A percentile compares a stretch with the other conserved stretches of the same genome.
phyloP scores from a whole-genome alignment of 208 protist species.

The Leishmania mexicana region DNA sequence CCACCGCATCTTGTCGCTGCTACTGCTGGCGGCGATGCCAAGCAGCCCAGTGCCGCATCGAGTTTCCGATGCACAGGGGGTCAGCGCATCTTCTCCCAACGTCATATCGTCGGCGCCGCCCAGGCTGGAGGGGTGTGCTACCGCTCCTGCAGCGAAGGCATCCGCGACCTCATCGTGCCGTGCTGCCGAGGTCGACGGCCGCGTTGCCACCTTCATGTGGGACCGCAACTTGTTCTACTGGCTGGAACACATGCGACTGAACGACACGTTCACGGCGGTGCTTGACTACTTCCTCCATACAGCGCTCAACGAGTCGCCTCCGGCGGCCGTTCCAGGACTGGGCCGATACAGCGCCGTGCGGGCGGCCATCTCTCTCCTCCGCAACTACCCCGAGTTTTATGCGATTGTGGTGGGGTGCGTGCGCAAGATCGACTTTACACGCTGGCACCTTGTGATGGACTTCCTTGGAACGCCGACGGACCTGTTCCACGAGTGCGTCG shows the following conservation, averaged over 20 bases:
- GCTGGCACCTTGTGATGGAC: slow-evolving; percentile 66
- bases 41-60: slow-evolving; percentile 1
- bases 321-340: slow-evolving; percentile 36
- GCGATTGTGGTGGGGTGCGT: slow-evolving; percentile 66
- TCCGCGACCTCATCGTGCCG: not conserved
- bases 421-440: slow-evolving; percentile 74
- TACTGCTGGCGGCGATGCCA: slow-evolving; percentile 37
- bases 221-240: slow-evolving; percentile 55
- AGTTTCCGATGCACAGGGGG: not conserved
- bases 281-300: slow-evolving; percentile 72
- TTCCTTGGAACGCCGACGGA: slow-evolving; percentile 63
- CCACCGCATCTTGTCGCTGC: slow-evolving; percentile 53
- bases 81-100: not conserved
- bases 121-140: not conserved
- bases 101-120: not conserved
- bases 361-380: slow-evolving; percentile 51
- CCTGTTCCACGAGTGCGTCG: slow-evolving; percentile 71
- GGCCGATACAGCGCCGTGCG: slow-evolving; percentile 49
- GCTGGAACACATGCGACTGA: slow-evolving; percentile 67
- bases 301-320: slow-evolving; percentile 56
- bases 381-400: slow-evolving; percentile 75
- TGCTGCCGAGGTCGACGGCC: slow-evolving; percentile 17
- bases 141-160: not conserved
- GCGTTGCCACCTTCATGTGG: slow-evolving; percentile 45
- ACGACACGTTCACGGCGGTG: slow-evolving; percentile 53